phyloP scores from a whole-genome alignment of 2,329 filamentous ascomycete genomes.

The Arachnomyces sp. region DNA sequence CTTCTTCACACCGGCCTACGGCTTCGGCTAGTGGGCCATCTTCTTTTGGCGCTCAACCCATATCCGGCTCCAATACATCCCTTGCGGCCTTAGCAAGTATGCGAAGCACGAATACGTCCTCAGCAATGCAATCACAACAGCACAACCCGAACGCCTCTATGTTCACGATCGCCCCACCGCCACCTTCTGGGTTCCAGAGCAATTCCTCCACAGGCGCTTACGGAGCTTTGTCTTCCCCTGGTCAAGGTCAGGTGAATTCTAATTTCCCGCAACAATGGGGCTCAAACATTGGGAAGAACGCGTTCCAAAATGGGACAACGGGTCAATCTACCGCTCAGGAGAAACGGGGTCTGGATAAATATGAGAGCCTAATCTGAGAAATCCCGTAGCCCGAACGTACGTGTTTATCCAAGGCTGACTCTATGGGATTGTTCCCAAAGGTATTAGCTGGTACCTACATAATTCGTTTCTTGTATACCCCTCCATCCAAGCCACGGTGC shows the following conservation, averaged over 20 bases:
- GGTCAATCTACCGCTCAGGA: constrained; percentile 19
- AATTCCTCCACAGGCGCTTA: constrained; percentile 5
- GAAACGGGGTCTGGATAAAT: constrained; percentile 45
- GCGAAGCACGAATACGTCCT: constrained; percentile 12
- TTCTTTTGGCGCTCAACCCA: constrained; percentile 12
- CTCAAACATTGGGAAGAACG: constrained; percentile 1
- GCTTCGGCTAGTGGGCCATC: constrained; percentile 15
- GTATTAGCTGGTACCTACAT: too few relatives aligned
- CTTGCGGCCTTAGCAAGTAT: constrained; percentile 21
- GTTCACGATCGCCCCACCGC: constrained; percentile 19
- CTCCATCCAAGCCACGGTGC: too few relatives aligned
- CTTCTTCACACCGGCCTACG: constrained; percentile 25
- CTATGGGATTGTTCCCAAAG: not conserved
- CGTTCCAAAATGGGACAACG: constrained; percentile 13
- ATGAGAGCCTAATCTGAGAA: constrained; percentile 46
- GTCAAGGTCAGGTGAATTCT: not conserved
- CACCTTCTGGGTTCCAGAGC: constrained; percentile 4
- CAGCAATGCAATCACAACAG: constrained; percentile 13
- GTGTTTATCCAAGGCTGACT: not conserved
- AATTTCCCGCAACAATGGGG: constrained; percentile 7
- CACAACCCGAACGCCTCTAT: constrained; percentile 25
- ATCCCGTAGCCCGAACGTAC: not conserved
- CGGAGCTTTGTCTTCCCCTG: too few relatives aligned
- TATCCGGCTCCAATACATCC: constrained; percentile 13
- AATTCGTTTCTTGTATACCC: too few relatives aligned